Conservation (phyloP, 139 green algal species). For the Zygnema cylindricum region DNA sequence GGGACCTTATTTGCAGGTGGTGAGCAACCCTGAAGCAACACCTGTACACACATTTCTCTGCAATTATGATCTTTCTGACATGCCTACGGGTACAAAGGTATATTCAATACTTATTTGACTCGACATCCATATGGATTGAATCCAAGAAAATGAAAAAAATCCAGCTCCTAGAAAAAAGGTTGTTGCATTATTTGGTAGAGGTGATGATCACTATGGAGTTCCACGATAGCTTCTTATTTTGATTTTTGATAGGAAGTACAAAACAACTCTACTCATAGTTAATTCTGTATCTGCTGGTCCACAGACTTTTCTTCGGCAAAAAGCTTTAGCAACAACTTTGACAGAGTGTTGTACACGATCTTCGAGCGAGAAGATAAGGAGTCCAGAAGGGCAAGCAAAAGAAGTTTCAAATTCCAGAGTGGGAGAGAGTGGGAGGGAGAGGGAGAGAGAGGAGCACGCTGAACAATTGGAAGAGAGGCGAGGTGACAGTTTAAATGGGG, state of each 20-base stretch:
- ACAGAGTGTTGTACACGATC: background rate
- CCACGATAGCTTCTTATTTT: too few species aligned
- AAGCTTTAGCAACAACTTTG: background rate
- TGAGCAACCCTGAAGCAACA: conserved; percentile 50
- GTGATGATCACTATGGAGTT: too few species aligned
- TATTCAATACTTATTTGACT: too few species aligned
- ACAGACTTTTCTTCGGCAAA: conserved; percentile 15
- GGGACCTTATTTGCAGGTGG: conserved; percentile 2
- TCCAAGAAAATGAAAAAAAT: too few species aligned
- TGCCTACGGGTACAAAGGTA: conserved; percentile 43
- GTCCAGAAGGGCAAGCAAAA: background rate
- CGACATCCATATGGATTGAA: too few species aligned
- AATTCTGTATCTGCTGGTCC: too few species aligned
- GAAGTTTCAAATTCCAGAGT: background rate
- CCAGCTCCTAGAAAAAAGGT: too few species aligned
- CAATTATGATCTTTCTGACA: conserved; percentile 50
- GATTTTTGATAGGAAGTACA: too few species aligned
- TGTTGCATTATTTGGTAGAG: too few species aligned
- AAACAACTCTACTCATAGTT: too few species aligned
- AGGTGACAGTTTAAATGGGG: background rate
- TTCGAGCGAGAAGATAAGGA: background rate
- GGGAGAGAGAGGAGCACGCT: background rate
- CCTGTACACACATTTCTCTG: conserved; percentile 58
- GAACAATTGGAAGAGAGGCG: background rate
- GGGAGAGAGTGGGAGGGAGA: background rate